Evolutionary conservation across 148 eudicot species (phyloP).

Genomic region (Silene uniflora): DNA sequence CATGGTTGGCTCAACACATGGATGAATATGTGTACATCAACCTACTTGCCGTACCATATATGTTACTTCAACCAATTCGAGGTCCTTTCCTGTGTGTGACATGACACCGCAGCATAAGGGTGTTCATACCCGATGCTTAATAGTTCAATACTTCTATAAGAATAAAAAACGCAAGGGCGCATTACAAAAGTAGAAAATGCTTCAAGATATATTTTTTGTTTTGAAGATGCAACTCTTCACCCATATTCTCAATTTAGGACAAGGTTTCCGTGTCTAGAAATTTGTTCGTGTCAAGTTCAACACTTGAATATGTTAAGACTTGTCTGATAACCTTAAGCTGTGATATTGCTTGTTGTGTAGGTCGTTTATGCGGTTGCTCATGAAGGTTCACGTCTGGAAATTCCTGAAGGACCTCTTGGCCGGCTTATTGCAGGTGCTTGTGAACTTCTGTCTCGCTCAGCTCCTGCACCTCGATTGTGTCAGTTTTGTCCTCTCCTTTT

Average conservation of each 20-base stretch:
- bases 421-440: slow-evolving; percentile 67
- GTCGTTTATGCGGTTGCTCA: slow-evolving; percentile 86
- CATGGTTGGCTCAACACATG: background rate
- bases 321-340: background rate
- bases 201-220: background rate
- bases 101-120: background rate
- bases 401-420: slow-evolving; percentile 93
- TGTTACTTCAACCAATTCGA: background rate
- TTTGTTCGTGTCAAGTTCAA: background rate
- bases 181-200: background rate
- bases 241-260: background rate
- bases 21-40: background rate
- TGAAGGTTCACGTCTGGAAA: slow-evolving; percentile 67
- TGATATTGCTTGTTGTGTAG: slow-evolving; percentile 30
- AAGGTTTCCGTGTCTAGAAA: background rate
- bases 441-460: background rate
- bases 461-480: background rate
- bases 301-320: background rate
- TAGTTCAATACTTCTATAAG: background rate
- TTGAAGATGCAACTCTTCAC: background rate
- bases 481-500: background rate
- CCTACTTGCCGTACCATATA: background rate
- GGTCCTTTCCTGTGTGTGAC: background rate
- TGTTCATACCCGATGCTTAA: background rate
- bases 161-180: background rate